A percentile compares a stretch with the other conserved stretches of the same genome.
Conservation (phyloP, 208 protist species). For the Wallacemonas collosoma region DNA sequence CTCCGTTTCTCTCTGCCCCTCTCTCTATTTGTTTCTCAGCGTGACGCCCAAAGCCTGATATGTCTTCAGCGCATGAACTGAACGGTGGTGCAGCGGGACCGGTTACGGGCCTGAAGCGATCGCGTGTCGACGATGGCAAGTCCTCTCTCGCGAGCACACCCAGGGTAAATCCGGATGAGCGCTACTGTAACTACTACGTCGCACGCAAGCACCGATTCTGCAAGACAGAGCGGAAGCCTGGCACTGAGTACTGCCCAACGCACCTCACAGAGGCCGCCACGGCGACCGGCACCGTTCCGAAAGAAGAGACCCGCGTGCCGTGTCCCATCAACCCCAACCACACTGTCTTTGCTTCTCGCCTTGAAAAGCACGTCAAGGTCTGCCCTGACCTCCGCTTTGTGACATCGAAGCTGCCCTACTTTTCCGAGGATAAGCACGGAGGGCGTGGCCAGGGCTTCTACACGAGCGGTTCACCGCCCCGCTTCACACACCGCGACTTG, state of each 20-base stretch:
- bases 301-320: slow-evolving; percentile 33
- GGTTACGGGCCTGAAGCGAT: no score
- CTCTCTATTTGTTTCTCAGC: no score
- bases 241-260: slow-evolving; percentile 60
- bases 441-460: slow-evolving; percentile 2
- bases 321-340: slow-evolving; percentile 84
- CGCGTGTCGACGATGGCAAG: no score
- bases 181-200: slow-evolving; percentile 63
- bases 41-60: no score
- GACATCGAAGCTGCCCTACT: slow-evolving; percentile 49
- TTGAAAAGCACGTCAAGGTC: slow-evolving; percentile 68
- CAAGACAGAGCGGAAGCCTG: slow-evolving; percentile 37
- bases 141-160: no score
- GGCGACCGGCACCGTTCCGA: neutral
- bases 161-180: slow-evolving; percentile 48
- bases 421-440: slow-evolving; percentile 45
- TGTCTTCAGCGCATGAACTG: no score
- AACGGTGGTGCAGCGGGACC: no score
- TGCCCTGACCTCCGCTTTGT: slow-evolving; percentile 73
- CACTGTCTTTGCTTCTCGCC: slow-evolving; percentile 58
- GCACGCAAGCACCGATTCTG: slow-evolving; percentile 74
- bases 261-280: slow-evolving; percentile 25
- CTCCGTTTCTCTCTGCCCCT: no score
- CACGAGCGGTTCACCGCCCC: neutral
- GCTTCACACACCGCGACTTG: slow-evolving; percentile 20